These are phyloP conservation scores for Smallanthus sonchifolius DNA, from an alignment of 129 eudicot genomes.

Conservation along the genomic window DNA sequence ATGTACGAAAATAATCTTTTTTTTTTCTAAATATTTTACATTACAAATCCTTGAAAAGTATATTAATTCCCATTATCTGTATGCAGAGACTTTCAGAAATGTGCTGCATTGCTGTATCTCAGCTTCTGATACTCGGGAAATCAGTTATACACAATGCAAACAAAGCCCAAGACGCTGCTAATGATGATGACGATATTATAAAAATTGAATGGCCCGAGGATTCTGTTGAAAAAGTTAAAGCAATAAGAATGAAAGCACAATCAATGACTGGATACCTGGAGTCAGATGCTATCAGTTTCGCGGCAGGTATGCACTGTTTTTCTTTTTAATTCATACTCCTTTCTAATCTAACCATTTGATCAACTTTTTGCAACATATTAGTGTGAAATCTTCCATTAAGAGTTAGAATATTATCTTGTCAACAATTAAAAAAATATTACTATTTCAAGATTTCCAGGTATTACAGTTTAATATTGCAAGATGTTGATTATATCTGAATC, in stretches of 20 bases:
- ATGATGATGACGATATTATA: conserved; percentile 43
- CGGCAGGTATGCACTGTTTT: conserved; percentile 48
- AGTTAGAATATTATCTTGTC: background rate
- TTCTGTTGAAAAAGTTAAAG: conserved; percentile 76
- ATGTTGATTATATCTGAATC: background rate
- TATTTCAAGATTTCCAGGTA: background rate
- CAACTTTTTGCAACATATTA: background rate
- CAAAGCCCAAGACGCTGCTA: conserved; percentile 35
- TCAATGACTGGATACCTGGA: conserved; percentile 65
- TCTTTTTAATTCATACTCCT: background rate
- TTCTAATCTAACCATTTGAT: background rate
- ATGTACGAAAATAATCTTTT: conserved; percentile 40
- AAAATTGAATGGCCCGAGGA: conserved; percentile 88
- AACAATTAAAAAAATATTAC: background rate
- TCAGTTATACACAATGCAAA: conserved; percentile 65
- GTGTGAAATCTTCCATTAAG: background rate
- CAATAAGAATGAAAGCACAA: conserved; percentile 59
- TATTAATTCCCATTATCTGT: background rate
- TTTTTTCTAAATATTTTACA: background rate
- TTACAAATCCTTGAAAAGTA: background rate
- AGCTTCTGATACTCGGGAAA: conserved; percentile 71
- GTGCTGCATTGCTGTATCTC: conserved; percentile 86
- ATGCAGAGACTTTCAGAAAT: conserved; percentile 92
- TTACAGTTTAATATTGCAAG: background rate
- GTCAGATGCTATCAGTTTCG: conserved; percentile 73